Conservation (phyloP, 2,329 filamentous ascomycete species). For the Cercospora nicotianae region DNA sequence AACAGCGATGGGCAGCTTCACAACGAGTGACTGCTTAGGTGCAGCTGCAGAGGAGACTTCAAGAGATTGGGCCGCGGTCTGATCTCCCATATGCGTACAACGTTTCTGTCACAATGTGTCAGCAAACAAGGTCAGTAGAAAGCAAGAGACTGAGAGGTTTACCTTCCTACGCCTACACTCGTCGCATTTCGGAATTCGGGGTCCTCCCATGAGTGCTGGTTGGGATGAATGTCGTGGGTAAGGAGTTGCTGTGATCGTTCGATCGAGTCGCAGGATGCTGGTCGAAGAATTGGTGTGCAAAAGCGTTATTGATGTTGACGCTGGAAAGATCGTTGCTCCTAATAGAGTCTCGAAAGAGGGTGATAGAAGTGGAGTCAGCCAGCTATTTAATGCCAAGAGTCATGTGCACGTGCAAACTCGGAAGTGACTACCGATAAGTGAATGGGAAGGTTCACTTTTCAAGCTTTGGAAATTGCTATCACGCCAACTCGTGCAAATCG, state of each 20-base stretch:
- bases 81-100: neutral
- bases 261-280: neutral
- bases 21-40: neutral
- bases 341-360: neutral
- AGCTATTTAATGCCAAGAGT: neutral
- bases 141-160: neutral
- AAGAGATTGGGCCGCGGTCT: neutral
- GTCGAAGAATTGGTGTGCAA: neutral
- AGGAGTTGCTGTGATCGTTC: neutral
- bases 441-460: conserved; percentile 7
- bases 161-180: neutral
- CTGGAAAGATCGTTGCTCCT: neutral
- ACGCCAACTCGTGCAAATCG: conserved; percentile 22
- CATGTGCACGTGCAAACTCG: neutral
- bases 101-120: neutral
- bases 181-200: neutral
- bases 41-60: neutral
- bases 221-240: neutral
- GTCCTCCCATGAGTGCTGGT: neutral
- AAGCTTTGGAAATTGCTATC: neutral
- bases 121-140: neutral
- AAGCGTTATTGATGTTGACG: neutral
- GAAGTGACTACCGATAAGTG: neutral
- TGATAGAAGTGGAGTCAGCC: conserved; percentile 2
- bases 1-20: neutral